Evolutionary conservation across 768 basidiomycete genomes (phyloP).

Genomic region (Austroboletus eburneus): DNA sequence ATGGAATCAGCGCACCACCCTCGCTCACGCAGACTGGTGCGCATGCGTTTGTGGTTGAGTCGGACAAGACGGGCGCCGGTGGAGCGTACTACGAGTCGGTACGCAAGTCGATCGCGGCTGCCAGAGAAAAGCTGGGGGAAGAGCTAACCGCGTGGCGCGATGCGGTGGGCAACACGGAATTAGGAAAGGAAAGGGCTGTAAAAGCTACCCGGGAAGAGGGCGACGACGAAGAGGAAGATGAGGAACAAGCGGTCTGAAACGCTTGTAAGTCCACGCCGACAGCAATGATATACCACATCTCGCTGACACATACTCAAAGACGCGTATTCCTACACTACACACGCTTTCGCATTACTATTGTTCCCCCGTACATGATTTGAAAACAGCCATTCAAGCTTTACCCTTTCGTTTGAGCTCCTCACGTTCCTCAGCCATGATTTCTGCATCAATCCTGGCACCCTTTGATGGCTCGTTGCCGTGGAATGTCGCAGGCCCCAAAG

Average conservation of each 20-base stretch:
- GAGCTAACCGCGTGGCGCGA: constrained; percentile 76
- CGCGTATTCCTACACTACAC: neutral
- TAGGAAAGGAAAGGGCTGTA: constrained; percentile 50
- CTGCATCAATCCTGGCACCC: constrained; percentile 55
- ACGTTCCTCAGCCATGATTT: constrained; percentile 50
- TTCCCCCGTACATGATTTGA: no score
- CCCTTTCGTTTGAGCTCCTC: constrained; percentile 44
- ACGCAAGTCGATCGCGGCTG: constrained; percentile 44
- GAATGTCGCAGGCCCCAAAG: constrained; percentile 44
- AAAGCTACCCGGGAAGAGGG: constrained; percentile 42
- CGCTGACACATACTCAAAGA: neutral
- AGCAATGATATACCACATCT: no score
- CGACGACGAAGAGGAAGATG: constrained; percentile 46
- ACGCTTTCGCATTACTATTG: neutral
- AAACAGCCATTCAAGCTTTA: constrained; percentile 23
- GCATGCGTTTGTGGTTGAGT: constrained; percentile 24
- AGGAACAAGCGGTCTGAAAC: constrained; percentile 7
- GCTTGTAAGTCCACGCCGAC: neutral
- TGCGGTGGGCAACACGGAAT: constrained; percentile 60
- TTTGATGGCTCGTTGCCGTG: constrained; percentile 57
- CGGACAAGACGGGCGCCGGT: constrained; percentile 10
- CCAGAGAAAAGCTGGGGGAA: constrained; percentile 53
- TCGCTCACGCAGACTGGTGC: constrained; percentile 21
- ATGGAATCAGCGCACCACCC: constrained; percentile 10
- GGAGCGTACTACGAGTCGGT: constrained; percentile 48